phyloP scores from a whole-genome alignment of 805 yeast species.

The Cyberlindnera saturnus region DNA sequence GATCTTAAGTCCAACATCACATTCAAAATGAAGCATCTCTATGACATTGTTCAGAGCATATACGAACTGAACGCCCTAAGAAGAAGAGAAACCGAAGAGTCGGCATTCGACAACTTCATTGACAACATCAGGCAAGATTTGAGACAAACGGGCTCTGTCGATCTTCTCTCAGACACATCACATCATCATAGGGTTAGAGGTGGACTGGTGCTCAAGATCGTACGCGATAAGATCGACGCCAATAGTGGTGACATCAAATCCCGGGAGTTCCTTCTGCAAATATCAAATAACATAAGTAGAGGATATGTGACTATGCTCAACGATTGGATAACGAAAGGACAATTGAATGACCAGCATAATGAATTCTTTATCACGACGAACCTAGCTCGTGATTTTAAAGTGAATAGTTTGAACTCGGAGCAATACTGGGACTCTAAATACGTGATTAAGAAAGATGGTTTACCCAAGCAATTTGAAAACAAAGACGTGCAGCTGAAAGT shows the following conservation, averaged over 20 bases:
- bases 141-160: constrained; percentile 39
- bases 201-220: constrained; percentile 58
- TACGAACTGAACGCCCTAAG: constrained; percentile 37
- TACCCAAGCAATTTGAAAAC: constrained; percentile 57
- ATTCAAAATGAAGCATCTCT: constrained; percentile 45
- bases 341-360: constrained; percentile 67
- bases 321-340: constrained; percentile 75
- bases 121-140: constrained; percentile 33
- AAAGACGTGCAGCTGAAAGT: constrained; percentile 55
- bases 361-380: constrained; percentile 67
- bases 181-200: constrained; percentile 64
- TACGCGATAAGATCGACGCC: constrained; percentile 50
- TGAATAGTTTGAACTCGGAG: constrained; percentile 38
- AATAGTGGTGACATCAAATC: constrained; percentile 63
- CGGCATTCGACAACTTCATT: constrained; percentile 37
- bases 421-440: constrained; percentile 72
- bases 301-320: constrained; percentile 66
- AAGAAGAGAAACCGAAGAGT: constrained; percentile 26
- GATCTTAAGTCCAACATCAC: constrained; percentile 32
- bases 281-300: constrained; percentile 54
- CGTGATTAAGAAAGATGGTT: constrained; percentile 66
- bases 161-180: constrained; percentile 45
- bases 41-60: constrained; percentile 50
- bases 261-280: constrained; percentile 39
- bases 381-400: constrained; percentile 19